Base-by-base conservation (phyloP, 345 rosid species). In the Heritiera littoralis region DNA sequence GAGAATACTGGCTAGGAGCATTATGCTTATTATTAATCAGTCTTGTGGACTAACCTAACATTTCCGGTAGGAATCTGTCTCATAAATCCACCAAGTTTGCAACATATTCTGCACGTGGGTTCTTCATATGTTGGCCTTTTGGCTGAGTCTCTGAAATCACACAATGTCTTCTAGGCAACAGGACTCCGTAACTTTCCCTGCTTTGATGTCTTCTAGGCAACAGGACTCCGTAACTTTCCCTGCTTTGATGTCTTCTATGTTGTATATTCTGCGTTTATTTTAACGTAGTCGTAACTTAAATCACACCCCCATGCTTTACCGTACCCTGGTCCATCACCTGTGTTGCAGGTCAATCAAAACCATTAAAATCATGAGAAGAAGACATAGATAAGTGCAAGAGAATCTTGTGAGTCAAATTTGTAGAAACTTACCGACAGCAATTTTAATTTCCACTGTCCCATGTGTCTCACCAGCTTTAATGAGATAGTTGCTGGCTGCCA, bases 251-350 rank as follows among this genome's bases (percentile, higher is more conserved):
- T 15, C 49, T 65, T 78, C 76, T 87, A 92, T 2, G 98, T 89
- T 1, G 97, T 94, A 87, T 96, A 92, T 77, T 91, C 95, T 0
- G 97, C 99, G 30, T 94, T 94, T 80, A 92, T 94, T 78, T 88
- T 92, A 75, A 96, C 93, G 70, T 94, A 96, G 77, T 92, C 97
- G 43, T 92, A 96, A 77, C 97, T 94, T 18, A 91, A 86, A 79
- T 96, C 97, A 17, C 98, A 94, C 17, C 98, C 97, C 94, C 97
- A 92, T 0, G 98, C 98, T 79, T 88, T 88, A n/a, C 92, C 90
- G 0, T 76, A 80, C 28, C 89, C 93, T n/a, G 84, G 71, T 66
- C 94, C 97, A 60, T 87, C 90, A 73, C 97, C 94, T 92, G 85
- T 90, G 85, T 75, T 46, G 78, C 58, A 68, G 56, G 6, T 12